These are phyloP conservation scores for Malassezia yamatoensis DNA, from an alignment of 1,284 basidiomycete species.

Conservation along the genomic window DNA sequence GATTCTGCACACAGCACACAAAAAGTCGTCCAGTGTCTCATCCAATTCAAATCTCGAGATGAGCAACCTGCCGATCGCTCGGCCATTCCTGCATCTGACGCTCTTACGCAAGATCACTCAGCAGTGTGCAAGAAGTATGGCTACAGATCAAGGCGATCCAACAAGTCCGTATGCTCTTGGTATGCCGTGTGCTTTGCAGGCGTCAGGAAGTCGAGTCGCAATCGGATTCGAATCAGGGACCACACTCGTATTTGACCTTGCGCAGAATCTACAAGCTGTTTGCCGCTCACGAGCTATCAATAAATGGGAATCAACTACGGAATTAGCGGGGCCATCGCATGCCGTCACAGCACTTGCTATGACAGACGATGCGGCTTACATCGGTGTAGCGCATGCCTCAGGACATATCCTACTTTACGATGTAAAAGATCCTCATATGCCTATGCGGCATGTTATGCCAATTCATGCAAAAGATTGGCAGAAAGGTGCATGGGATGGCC, in stretches of 20 bases:
- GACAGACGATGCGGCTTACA: slow-evolving; percentile 84
- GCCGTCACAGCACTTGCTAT: slow-evolving; percentile 81
- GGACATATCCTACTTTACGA: slow-evolving; percentile 84
- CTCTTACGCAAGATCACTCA: slow-evolving; percentile 4
- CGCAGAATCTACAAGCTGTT: slow-evolving; percentile 66
- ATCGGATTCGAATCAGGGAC: slow-evolving; percentile 72
- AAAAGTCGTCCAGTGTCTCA: neutral
- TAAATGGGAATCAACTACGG: slow-evolving; percentile 47
- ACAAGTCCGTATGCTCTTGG: neutral
- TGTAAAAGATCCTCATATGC: slow-evolving; percentile 57
- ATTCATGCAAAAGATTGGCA: slow-evolving; percentile 59
- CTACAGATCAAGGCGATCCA: too few species aligned
- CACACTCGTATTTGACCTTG: slow-evolving; percentile 75
- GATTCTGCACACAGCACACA: neutral
- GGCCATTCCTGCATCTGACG: slow-evolving; percentile 8
- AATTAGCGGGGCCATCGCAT: neutral
- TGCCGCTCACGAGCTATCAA: slow-evolving; percentile 62
- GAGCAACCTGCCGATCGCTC: slow-evolving; percentile 2
- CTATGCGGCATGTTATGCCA: slow-evolving; percentile 61
- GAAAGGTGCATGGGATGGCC: slow-evolving; percentile 83
- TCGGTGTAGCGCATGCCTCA: slow-evolving; percentile 75
- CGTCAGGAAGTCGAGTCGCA: slow-evolving; percentile 78
- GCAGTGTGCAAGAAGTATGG: neutral
- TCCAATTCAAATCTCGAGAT: too few species aligned
- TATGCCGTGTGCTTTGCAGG: slow-evolving; percentile 62